These are phyloP conservation scores for Lachnellula hyalina DNA, from an alignment of 2,329 filamentous ascomycete species.

Conservation along the genomic window DNA sequence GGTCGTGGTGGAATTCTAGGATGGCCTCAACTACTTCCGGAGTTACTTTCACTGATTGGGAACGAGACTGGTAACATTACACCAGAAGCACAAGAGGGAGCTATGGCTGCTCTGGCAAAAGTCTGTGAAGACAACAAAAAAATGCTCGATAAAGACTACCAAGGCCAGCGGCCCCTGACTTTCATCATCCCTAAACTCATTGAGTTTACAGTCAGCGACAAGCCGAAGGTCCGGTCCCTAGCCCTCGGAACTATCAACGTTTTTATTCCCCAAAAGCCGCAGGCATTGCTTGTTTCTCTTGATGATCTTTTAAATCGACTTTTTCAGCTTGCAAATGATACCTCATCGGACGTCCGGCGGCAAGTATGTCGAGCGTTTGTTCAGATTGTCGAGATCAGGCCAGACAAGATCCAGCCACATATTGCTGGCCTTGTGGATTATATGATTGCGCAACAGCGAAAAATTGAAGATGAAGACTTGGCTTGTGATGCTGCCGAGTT, in stretches of 20 bases:
- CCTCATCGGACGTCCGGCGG: conserved; percentile 75
- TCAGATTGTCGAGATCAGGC: conserved; percentile 81
- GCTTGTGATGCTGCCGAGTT: conserved; percentile 95
- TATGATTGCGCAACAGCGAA: conserved; percentile 83
- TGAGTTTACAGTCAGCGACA: conserved; percentile 71
- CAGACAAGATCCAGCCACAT: conserved; percentile 86
- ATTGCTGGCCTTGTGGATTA: conserved; percentile 87
- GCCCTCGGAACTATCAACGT: conserved; percentile 85
- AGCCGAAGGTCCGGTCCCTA: conserved; percentile 71
- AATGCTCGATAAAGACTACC: conserved; percentile 78
- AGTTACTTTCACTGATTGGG: conserved; percentile 71
- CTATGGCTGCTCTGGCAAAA: conserved; percentile 88
- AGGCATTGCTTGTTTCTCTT: conserved; percentile 74
- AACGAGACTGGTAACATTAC: conserved; percentile 66
- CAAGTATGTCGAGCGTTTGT: conserved; percentile 94
- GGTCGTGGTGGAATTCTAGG: conserved; percentile 76
- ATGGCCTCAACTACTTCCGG: conserved; percentile 86
- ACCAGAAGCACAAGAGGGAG: conserved; percentile 77
- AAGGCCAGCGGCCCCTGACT: conserved; percentile 80
- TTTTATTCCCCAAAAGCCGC: conserved; percentile 79
- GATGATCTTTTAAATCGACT: conserved; percentile 78
- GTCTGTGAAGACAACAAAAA: conserved; percentile 96
- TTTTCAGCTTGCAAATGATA: conserved; percentile 74
- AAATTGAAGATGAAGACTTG: conserved; percentile 75
- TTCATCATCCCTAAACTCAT: conserved; percentile 88